Base-by-base conservation (phyloP, 2,329 filamentous ascomycete species). In the Ophiostoma populinum region DNA sequence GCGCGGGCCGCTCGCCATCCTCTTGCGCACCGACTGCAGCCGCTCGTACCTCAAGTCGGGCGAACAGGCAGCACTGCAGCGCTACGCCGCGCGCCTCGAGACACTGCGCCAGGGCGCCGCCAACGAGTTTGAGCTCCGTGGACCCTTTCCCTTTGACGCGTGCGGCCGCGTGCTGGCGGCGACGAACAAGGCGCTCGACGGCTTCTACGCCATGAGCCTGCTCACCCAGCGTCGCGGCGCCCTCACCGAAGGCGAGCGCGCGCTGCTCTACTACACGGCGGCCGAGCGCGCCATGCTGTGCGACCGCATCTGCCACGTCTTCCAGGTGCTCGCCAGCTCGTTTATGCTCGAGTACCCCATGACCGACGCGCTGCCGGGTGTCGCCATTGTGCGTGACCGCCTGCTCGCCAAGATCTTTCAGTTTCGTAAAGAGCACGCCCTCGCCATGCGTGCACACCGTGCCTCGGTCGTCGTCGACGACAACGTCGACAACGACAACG, bases 201-300 rank as follows among this genome's bases (percentile, higher is more conserved):
- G 82, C 24, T 94, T 98, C 54, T 86, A 95, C 50, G 83, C 86
- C 34, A 93, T 98, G 82, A 92, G 87, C 43, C 71, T 94, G 9
- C 76, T 94, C 42, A 85, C 92, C 24, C 67, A 80, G 49, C 87
- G 86, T 48, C 80, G 87, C 22, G 62, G 76, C 9, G 68, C 69
- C 24, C 69, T 82, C 1, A 83, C 75, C 3, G 70, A 77, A 18
- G 86, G 87, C 4, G 87, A 95, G 56, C 73, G 77, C 37, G 75
- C 78, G 7, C 67, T 95, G 24, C 60, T 98, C 24, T 66, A 70
- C 42, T 85, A 80, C 51, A 95, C 90, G 2, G 66, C 71, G 5
- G 62, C 70, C 7, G 87, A 98, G 55, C 71, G 90, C 35, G 70
- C 68, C 8, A 74, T 86, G 42, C 65, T 98, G 21, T 92, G 83